phyloP scores from a whole-genome alignment of 1,284 basidiomycete species.

The Dichomitus squalens region DNA sequence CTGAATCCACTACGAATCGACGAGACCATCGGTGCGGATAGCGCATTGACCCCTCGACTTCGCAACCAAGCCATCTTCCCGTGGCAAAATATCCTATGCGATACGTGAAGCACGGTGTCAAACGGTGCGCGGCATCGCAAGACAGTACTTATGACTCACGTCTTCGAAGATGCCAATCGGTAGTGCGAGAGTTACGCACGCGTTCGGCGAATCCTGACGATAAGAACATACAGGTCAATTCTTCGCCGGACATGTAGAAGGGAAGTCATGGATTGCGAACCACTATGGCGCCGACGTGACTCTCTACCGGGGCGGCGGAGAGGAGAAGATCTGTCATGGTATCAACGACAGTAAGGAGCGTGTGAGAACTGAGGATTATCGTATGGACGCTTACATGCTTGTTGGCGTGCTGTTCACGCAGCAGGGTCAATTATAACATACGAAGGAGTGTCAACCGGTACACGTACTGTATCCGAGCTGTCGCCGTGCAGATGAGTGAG shows the following conservation, averaged over 20 bases:
- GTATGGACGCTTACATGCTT: constrained; percentile 56
- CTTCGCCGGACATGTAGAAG: too few relatives aligned
- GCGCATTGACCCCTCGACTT: constrained; percentile 66
- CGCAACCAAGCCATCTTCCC: constrained; percentile 58
- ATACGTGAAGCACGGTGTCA: neutral
- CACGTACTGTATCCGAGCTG: constrained; percentile 68
- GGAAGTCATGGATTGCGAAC: constrained; percentile 39
- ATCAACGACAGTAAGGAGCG: neutral
- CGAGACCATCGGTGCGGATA: constrained; percentile 62
- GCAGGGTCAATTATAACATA: neutral
- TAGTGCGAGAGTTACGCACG: constrained; percentile 73
- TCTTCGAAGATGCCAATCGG: constrained; percentile 76
- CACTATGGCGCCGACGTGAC: constrained; percentile 74
- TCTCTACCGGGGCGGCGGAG: constrained; percentile 76
- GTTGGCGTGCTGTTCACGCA: constrained; percentile 56
- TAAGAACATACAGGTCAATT: neutral
- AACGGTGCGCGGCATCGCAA: too few relatives aligned
- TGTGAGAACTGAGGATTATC: too few relatives aligned
- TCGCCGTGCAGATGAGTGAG: neutral
- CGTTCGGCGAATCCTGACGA: constrained; percentile 70
- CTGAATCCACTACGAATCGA: constrained; percentile 32
- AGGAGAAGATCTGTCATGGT: constrained; percentile 59
- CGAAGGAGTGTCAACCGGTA: neutral
- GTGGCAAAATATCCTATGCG: constrained; percentile 63
- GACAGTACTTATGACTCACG: too few relatives aligned